These are phyloP conservation scores for Tylopilus balloui DNA, from an alignment of 768 basidiomycete genomes.

Conservation along the genomic window DNA sequence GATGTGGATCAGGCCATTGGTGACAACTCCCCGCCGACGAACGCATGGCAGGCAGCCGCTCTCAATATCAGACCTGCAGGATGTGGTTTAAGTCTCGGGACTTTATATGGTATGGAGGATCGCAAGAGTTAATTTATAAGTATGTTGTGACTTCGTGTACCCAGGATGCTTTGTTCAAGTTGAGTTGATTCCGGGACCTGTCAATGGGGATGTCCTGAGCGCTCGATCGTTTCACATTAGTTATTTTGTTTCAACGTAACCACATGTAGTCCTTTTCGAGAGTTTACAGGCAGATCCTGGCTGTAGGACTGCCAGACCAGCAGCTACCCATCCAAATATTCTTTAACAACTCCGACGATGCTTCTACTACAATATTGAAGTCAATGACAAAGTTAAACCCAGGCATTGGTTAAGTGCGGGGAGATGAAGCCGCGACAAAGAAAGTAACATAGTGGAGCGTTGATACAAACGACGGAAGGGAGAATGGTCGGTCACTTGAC, in stretches of 20 bases:
- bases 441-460: no score
- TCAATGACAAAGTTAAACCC: background rate
- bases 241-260: no score
- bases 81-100: conserved; percentile 18
- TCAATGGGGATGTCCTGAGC: no score
- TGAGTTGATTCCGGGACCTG: no score
- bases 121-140: conserved; percentile 10
- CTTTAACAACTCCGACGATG: no score
- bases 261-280: no score
- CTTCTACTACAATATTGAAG: no score
- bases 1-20: conserved; percentile 79
- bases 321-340: no score
- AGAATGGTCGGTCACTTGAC: conserved; percentile 7
- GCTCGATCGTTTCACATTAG: no score
- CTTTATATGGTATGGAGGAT: background rate
- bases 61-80: conserved; percentile 30
- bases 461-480: background rate
- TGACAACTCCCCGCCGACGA: conserved; percentile 30
- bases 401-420: no score
- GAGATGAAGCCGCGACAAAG: no score
- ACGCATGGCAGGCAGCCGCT: conserved; percentile 28
- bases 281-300: background rate
- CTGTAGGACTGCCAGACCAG: no score
- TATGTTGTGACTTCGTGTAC: conserved; percentile 7
- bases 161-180: background rate